These are phyloP conservation scores for Cladosporium sp. DNA, from an alignment of 2,329 filamentous ascomycete genomes.

Conservation along the genomic window DNA sequence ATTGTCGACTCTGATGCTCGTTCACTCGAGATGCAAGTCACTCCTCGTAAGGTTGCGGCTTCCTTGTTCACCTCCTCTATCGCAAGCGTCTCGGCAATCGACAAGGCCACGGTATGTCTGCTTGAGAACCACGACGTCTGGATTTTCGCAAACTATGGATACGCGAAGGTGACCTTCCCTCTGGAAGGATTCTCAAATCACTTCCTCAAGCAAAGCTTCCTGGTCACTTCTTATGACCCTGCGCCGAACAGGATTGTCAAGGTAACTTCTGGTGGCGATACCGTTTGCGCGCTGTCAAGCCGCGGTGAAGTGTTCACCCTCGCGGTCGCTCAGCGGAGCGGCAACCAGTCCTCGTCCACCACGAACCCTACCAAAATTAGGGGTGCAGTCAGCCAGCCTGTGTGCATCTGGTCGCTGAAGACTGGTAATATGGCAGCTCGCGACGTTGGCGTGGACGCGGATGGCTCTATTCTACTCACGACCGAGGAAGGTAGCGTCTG, in stretches of 20 bases:
- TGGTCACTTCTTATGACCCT: slow-evolving; percentile 62
- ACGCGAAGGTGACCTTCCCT: slow-evolving; percentile 83
- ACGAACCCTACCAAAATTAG: slow-evolving; percentile 91
- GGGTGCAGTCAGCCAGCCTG: slow-evolving; percentile 70
- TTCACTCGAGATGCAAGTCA: slow-evolving; percentile 76
- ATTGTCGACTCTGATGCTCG: slow-evolving; percentile 93
- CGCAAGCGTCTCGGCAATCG: slow-evolving; percentile 77
- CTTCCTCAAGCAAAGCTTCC: slow-evolving; percentile 61
- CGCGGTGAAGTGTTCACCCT: slow-evolving; percentile 87
- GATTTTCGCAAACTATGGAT: slow-evolving; percentile 94
- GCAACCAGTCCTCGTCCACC: slow-evolving; percentile 66
- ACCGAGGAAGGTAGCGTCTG: slow-evolving; percentile 91
- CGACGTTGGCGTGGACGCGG: slow-evolving; percentile 84
- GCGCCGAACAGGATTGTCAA: slow-evolving; percentile 66
- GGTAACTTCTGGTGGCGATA: slow-evolving; percentile 81
- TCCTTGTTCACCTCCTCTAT: slow-evolving; percentile 73
- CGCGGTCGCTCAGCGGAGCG: slow-evolving; percentile 64
- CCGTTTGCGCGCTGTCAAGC: slow-evolving; percentile 80
- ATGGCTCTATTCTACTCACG: slow-evolving; percentile 91
- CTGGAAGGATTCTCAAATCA: slow-evolving; percentile 68
- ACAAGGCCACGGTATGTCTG: slow-evolving; percentile 80
- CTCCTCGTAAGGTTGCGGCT: slow-evolving; percentile 81
- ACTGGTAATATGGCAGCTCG: slow-evolving; percentile 79
- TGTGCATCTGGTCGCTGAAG: slow-evolving; percentile 82
- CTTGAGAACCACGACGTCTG: slow-evolving; percentile 85